A percentile compares a stretch with the other conserved stretches of the same genome.
These are phyloP conservation scores for Alternaria triticina DNA, from an alignment of 2,329 filamentous ascomycete species.

Conservation along the genomic window DNA sequence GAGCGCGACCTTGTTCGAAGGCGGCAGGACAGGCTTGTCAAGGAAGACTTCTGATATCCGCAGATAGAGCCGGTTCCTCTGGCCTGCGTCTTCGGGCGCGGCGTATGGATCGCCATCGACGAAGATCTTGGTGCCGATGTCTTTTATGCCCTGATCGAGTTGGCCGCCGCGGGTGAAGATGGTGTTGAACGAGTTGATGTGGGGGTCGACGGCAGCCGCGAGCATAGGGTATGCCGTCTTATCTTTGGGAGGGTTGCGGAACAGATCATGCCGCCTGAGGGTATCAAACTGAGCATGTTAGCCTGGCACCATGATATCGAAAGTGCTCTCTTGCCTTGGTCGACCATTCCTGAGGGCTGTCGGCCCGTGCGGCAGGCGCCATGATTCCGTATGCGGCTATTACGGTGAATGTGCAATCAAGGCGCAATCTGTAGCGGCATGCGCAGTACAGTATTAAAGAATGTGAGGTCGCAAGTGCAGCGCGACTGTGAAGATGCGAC, in stretches of 20 bases:
- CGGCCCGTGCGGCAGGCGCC: constrained; percentile 53
- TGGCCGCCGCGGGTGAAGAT: constrained; percentile 78
- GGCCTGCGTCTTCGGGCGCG: constrained; percentile 61
- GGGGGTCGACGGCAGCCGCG: constrained; percentile 83
- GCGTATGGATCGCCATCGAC: constrained; percentile 74
- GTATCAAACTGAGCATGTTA: constrained; percentile 68
- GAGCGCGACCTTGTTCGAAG: constrained; percentile 80
- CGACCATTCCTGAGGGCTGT: constrained; percentile 67
- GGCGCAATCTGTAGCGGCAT: constrained; percentile 11
- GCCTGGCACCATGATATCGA: not conserved
- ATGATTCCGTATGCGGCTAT: constrained; percentile 18
- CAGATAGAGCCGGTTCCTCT: constrained; percentile 77
- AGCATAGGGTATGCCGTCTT: constrained; percentile 87
- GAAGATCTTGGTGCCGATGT: constrained; percentile 89
- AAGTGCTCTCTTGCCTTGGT: constrained; percentile 58
- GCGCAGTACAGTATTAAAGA: not conserved
- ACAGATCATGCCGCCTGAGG: constrained; percentile 83
- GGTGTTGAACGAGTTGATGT: constrained; percentile 94
- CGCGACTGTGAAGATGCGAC: constrained; percentile 8
- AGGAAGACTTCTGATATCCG: constrained; percentile 82
- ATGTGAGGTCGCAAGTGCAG: not conserved
- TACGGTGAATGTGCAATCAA: not conserved
- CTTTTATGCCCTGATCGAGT: constrained; percentile 76
- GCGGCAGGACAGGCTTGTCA: constrained; percentile 79
- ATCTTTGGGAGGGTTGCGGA: constrained; percentile 85